phyloP scores from a whole-genome alignment of 108 stramenopile genomes.

The Parmales sp. region DNA sequence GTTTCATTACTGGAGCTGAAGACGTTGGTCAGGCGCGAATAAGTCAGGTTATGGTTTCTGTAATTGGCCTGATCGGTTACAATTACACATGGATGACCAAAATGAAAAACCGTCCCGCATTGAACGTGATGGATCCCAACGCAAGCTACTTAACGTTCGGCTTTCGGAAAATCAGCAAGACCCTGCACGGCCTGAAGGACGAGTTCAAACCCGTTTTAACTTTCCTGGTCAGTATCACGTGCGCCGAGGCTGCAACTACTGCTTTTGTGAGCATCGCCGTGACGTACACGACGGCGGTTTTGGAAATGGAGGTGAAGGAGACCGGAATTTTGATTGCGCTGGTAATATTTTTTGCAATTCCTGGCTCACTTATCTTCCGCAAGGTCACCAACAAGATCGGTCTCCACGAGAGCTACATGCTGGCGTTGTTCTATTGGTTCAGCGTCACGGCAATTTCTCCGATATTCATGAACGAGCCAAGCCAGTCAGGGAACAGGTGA shows the following conservation, averaged over 20 bases:
- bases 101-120: not conserved
- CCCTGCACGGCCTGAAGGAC: not conserved
- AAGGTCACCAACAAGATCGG: conserved; percentile 12
- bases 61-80: not conserved
- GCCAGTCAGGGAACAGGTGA: conserved; percentile 19
- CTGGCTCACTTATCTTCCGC: conserved; percentile 30
- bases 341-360: conserved; percentile 35
- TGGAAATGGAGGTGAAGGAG: conserved; percentile 33
- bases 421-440: conserved; percentile 27
- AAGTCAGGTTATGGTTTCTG: not conserved
- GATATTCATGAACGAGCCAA: conserved; percentile 34
- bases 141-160: not conserved
- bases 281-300: conserved; percentile 38
- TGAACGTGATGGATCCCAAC: not conserved
- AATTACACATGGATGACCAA: not conserved
- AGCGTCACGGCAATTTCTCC: conserved; percentile 26
- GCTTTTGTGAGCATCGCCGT: conserved; percentile 38
- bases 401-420: conserved; percentile 31
- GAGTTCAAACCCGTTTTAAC: conserved; percentile 29
- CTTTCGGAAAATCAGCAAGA: not conserved
- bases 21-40: not conserved
- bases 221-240: conserved; percentile 39
- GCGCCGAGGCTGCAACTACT: conserved; percentile 38
- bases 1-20: too few relatives aligned
- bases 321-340: conserved; percentile 32